Evolutionary conservation across 1,284 basidiomycete species (phyloP).

Genomic region (Boletellus deceptivus): DNA sequence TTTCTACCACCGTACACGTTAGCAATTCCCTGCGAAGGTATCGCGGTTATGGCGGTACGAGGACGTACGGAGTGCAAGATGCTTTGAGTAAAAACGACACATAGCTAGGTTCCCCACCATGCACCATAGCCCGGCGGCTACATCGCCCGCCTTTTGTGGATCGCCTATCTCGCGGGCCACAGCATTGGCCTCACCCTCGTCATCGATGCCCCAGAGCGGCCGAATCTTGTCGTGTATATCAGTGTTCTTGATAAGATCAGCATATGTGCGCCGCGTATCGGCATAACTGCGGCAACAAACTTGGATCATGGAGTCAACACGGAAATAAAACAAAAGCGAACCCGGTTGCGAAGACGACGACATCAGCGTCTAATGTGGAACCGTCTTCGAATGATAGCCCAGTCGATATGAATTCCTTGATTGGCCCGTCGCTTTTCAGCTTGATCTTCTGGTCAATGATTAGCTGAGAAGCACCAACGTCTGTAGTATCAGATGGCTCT

Average conservation of each 20-base stretch:
- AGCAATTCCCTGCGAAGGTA: slow-evolving; percentile 29
- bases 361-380: slow-evolving; percentile 58
- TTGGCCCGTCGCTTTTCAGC: slow-evolving; percentile 61
- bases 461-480: slow-evolving; percentile 62
- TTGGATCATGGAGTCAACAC: slow-evolving; percentile 12
- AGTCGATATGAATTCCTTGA: slow-evolving; percentile 52
- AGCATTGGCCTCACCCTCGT: slow-evolving; percentile 62
- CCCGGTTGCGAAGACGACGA: slow-evolving; percentile 64
- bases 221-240: slow-evolving; percentile 31
- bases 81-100: slow-evolving; percentile 41
- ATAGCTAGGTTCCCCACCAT: slow-evolving; percentile 35
- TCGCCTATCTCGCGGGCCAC: slow-evolving; percentile 53
- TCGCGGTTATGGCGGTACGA: neutral
- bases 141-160: slow-evolving; percentile 29
- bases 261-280: slow-evolving; percentile 28
- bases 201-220: slow-evolving; percentile 61
- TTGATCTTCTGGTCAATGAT: slow-evolving; percentile 74
- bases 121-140: slow-evolving; percentile 50
- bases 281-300: slow-evolving; percentile 33
- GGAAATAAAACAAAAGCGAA: slow-evolving; percentile 16
- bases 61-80: slow-evolving; percentile 39
- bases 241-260: slow-evolving; percentile 23
- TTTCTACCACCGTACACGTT: slow-evolving; percentile 48
- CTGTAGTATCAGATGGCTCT: slow-evolving; percentile 28
- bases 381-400: slow-evolving; percentile 67